phyloP scores from a whole-genome alignment of 345 rosid genomes.

The Gossypium sturtianum region DNA sequence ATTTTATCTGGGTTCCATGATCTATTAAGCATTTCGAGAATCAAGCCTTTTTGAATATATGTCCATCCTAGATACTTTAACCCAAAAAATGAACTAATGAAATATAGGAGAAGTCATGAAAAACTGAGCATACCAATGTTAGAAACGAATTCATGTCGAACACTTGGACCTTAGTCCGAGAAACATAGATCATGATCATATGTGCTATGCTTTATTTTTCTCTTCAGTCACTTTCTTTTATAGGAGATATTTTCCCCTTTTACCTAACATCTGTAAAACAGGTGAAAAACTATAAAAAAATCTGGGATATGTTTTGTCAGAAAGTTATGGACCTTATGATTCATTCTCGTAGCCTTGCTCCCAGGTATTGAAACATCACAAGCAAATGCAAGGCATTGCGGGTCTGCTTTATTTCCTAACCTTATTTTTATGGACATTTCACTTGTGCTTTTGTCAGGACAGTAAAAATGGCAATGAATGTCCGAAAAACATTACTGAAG shows the following conservation, averaged over 20 bases:
- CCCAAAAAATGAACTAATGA: no score
- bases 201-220: neutral
- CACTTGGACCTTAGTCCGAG: no score
- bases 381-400: neutral
- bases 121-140: no score
- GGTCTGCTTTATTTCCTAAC: neutral
- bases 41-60: no score
- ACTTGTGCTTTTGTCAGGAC: slow-evolving; percentile 42
- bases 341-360: slow-evolving; percentile 17
- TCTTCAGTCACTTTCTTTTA: neutral
- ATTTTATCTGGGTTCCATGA: no score
- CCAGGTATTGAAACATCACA: slow-evolving; percentile 18
- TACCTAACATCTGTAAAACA: slow-evolving; percentile 14
- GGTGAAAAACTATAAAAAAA: slow-evolving; percentile 29
- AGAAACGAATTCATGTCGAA: no score
- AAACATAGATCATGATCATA: neutral
- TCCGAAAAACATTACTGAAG: slow-evolving; percentile 29
- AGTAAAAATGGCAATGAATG: slow-evolving; percentile 22
- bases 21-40: no score
- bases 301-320: slow-evolving; percentile 26
- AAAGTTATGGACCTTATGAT: slow-evolving; percentile 29
- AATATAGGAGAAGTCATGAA: no score
- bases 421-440: neutral
- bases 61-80: no score
- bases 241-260: neutral